phyloP scores from a whole-genome alignment of 2,329 filamentous ascomycete species.

The Stagonosporopsis vannaccii region DNA sequence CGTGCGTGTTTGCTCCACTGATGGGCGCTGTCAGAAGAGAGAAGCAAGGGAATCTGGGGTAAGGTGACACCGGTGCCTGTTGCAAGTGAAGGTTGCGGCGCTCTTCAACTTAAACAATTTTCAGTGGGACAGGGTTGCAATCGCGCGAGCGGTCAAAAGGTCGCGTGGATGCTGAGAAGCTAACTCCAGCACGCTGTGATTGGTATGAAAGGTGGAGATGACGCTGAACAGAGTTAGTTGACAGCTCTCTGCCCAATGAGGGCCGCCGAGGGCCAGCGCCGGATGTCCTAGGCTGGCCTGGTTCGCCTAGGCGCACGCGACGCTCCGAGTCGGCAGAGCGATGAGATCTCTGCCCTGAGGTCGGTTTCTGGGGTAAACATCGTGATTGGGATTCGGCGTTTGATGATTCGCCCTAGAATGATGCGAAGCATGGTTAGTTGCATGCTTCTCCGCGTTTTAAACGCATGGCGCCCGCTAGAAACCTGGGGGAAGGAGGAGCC shows the following conservation, averaged over 20 bases:
- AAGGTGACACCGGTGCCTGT: slow-evolving; percentile 11
- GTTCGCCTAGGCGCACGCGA: slow-evolving; percentile 6
- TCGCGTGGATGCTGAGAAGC: slow-evolving; percentile 9
- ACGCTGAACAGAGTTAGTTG: slow-evolving; percentile 1
- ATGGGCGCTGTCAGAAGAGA: slow-evolving; percentile 1
- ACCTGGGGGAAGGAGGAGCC: slow-evolving; percentile 14
- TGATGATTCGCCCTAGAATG: slow-evolving; percentile 9
- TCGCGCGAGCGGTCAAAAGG: slow-evolving; percentile 1
- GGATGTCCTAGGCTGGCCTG: slow-evolving; percentile 11
- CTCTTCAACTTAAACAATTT: slow-evolving; percentile 18
- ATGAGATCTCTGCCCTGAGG: slow-evolving; percentile 3
- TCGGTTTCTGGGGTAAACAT: slow-evolving; percentile 13
- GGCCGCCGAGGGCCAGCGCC: neutral
- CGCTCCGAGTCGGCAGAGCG: slow-evolving; percentile 5
- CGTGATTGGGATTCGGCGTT: slow-evolving; percentile 13
- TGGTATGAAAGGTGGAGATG: slow-evolving; percentile 11
- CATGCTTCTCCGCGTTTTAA: slow-evolving; percentile 19
- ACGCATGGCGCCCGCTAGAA: slow-evolving; percentile 19
- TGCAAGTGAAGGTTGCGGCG: slow-evolving; percentile 9
- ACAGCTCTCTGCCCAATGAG: neutral
- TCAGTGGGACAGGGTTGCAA: slow-evolving; percentile 7
- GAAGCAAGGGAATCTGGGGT: slow-evolving; percentile 6
- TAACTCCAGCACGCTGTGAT: slow-evolving; percentile 9
- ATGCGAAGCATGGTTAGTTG: slow-evolving; percentile 11
- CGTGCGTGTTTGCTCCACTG: slow-evolving; percentile 1